Conservation (phyloP, 805 yeast genomes). For the Monosporozyma aquatica region DNA sequence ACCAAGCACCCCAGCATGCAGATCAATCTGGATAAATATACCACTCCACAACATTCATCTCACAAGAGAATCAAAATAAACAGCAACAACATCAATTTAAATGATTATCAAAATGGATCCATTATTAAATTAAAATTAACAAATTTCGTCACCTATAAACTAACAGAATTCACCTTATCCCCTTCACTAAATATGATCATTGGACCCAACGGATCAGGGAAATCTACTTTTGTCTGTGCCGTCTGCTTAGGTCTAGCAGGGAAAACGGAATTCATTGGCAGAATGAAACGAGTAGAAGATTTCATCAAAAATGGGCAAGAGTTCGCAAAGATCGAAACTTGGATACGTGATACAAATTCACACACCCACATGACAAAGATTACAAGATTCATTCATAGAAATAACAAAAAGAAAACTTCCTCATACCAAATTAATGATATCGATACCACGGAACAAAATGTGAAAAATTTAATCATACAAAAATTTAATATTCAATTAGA, state of each 20-base stretch:
- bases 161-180: conserved; percentile 64
- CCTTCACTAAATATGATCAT: conserved; percentile 85
- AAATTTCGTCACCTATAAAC: conserved; percentile 63
- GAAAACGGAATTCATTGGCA: conserved; percentile 61
- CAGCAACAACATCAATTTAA: background rate
- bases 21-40: background rate
- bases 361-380: conserved; percentile 11
- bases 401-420: conserved; percentile 37
- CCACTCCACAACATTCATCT: background rate
- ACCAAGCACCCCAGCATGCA: background rate
- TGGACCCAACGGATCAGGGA: conserved; percentile 96
- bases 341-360: conserved; percentile 27
- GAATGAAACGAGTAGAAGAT: conserved; percentile 47
- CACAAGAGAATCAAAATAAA: background rate
- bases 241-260: conserved; percentile 86
- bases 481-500: conserved; percentile 72
- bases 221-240: conserved; percentile 87
- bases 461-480: conserved; percentile 36
- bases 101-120: conserved; percentile 29
- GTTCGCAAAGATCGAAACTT: conserved; percentile 30
- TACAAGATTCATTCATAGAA: conserved; percentile 37
- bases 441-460: conserved; percentile 34
- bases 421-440: conserved; percentile 43
- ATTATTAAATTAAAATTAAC: conserved; percentile 45
- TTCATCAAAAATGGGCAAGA: conserved; percentile 64